phyloP scores from a whole-genome alignment of 169 alveolate species.

The Eimeria zaria region DNA sequence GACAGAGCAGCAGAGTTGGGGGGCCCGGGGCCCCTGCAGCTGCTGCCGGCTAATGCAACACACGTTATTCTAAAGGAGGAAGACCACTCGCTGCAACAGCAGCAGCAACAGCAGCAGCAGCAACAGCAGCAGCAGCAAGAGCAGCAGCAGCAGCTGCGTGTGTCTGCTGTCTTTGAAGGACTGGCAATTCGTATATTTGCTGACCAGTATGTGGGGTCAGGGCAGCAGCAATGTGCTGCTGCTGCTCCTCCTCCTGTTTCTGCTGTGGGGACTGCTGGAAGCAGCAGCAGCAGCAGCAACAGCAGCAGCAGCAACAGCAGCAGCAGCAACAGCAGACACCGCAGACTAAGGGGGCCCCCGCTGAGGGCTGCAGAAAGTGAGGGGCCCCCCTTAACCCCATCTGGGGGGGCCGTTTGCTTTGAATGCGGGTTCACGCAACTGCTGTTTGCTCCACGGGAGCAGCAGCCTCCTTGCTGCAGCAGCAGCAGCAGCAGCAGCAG shows the following conservation, averaged over 20 bases:
- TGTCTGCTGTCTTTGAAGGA: constrained; percentile 22
- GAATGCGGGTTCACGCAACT: background rate
- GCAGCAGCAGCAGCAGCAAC: constrained; percentile 36
- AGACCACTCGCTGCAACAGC: background rate
- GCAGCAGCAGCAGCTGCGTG: constrained; percentile 4
- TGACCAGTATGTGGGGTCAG: background rate
- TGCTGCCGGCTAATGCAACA: background rate
- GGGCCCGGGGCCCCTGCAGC: background rate
- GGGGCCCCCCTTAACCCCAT: background rate
- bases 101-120: constrained; percentile 19
- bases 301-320: background rate
- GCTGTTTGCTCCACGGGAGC: background rate
- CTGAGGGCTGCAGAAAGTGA: background rate
- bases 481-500: too few relatives aligned
- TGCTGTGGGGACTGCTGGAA: background rate
- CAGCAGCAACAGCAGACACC: background rate
- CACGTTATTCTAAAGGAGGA: background rate
- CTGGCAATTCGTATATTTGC: background rate
- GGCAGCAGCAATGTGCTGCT: constrained; percentile 46
- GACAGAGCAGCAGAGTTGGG: background rate
- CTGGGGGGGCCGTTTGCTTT: constrained; percentile 18
- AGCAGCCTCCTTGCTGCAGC: background rate
- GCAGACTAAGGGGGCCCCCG: constrained; percentile 1
- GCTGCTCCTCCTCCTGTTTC: constrained; percentile 16
- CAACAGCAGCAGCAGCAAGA: constrained; percentile 24